phyloP scores from a whole-genome alignment of 2,329 filamentous ascomycete species.

The Lecanicillium sp. region DNA sequence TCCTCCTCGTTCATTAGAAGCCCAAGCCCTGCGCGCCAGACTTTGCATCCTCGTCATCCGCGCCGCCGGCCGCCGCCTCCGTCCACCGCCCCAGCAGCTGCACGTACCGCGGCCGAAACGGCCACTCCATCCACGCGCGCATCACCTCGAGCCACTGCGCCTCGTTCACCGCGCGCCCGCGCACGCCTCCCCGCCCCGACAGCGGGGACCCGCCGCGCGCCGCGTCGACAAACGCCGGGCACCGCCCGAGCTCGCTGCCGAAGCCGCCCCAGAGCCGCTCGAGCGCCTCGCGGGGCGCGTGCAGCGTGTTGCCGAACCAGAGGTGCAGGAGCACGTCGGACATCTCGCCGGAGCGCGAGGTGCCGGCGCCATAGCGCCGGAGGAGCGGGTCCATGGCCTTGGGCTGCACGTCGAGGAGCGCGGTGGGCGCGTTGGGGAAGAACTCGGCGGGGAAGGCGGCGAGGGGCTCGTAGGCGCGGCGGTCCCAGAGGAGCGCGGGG shows the following conservation, averaged over 20 bases:
- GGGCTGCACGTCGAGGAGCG: slow-evolving; percentile 64
- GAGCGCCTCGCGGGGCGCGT: slow-evolving; percentile 40
- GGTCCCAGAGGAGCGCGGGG: slow-evolving; percentile 59
- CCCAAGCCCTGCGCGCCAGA: slow-evolving; percentile 17
- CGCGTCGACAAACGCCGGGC: slow-evolving; percentile 44
- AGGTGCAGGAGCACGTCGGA: slow-evolving; percentile 43
- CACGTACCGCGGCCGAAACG: slow-evolving; percentile 48
- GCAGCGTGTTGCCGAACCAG: slow-evolving; percentile 39
- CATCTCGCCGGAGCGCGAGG: slow-evolving; percentile 39
- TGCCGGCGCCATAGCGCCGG: slow-evolving; percentile 36
- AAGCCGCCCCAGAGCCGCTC: slow-evolving; percentile 55
- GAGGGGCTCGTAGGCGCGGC: slow-evolving; percentile 65
- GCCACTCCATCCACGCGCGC: slow-evolving; percentile 59
- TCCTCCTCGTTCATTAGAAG: background rate
- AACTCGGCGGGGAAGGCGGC: slow-evolving; percentile 54
- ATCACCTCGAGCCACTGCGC: slow-evolving; percentile 53
- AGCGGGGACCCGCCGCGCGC: slow-evolving; percentile 39
- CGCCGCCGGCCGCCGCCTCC: slow-evolving; percentile 23
- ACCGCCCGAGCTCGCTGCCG: slow-evolving; percentile 42
- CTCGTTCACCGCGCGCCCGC: slow-evolving; percentile 43
- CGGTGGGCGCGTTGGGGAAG: slow-evolving; percentile 52
- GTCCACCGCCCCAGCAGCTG: slow-evolving; percentile 40
- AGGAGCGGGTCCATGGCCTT: slow-evolving; percentile 44
- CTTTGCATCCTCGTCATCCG: slow-evolving; percentile 23
- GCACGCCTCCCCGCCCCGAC: slow-evolving; percentile 27